Percentiles rank a stretch among this genome's conserved stretches.
Conservation (phyloP, 495 filamentous ascomycete genomes). For the Sphaerosporella brunnea region DNA sequence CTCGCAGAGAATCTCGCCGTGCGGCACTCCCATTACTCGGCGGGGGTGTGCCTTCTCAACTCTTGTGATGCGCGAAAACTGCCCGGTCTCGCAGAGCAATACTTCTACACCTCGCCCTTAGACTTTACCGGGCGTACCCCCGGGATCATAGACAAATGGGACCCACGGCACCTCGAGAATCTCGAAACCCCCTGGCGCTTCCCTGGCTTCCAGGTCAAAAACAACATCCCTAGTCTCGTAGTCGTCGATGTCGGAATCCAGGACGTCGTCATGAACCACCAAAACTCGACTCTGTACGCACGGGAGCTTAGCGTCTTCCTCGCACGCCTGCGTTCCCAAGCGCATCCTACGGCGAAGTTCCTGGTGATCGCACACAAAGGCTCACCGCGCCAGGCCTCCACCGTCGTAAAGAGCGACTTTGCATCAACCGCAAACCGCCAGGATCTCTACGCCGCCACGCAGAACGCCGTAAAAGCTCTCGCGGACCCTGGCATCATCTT, state of each 20-base stretch:
- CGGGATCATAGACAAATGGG: constrained; percentile 3
- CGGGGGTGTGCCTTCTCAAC: constrained; percentile 12
- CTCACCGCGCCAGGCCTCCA: background rate
- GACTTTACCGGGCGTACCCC: background rate
- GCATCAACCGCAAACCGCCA: background rate
- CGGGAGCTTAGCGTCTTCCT: constrained; percentile 12
- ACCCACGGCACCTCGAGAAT: constrained; percentile 11
- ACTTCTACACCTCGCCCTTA: constrained; percentile 17
- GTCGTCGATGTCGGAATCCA: constrained; percentile 14
- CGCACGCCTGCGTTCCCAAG: constrained; percentile 13
- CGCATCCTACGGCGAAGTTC: constrained; percentile 12
- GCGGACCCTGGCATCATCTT: background rate
- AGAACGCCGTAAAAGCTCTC: constrained; percentile 6
- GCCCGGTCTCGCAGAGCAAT: constrained; percentile 14
- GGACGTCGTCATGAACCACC: constrained; percentile 8
- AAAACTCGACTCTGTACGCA: constrained; percentile 6
- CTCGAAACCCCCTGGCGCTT: constrained; percentile 12
- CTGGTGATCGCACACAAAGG: constrained; percentile 10
- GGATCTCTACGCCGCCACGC: constrained; percentile 11
- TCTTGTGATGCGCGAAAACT: constrained; percentile 7
- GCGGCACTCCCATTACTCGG: constrained; percentile 14
- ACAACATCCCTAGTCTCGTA: constrained; percentile 2
- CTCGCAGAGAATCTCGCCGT: constrained; percentile 14
- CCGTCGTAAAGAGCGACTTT: constrained; percentile 1
- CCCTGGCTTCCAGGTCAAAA: background rate